These are phyloP conservation scores for Boletus sp. DNA, from an alignment of 768 basidiomycete genomes.

Conservation along the genomic window DNA sequence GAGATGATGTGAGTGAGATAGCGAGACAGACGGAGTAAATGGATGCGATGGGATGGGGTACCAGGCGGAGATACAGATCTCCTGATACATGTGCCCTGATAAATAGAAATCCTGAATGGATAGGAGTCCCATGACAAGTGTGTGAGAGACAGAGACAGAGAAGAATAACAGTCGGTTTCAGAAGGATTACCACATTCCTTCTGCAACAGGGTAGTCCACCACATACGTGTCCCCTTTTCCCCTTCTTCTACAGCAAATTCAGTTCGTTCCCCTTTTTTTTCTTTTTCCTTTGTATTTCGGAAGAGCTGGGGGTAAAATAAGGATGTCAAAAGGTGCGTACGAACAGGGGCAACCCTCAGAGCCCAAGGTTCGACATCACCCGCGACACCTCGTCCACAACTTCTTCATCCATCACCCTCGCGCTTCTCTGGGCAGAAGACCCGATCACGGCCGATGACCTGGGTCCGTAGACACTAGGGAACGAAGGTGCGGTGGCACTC, in stretches of 20 bases:
- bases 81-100: constrained; percentile 32
- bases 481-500: constrained; percentile 73
- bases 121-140: constrained; percentile 28
- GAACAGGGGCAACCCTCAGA: constrained; percentile 36
- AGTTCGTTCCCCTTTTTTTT: constrained; percentile 1
- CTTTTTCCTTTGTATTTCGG: constrained; percentile 4
- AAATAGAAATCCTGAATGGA: constrained; percentile 35
- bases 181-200: constrained; percentile 19
- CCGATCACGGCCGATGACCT: constrained; percentile 49
- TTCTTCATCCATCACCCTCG: constrained; percentile 48
- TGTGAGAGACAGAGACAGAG: constrained; percentile 16
- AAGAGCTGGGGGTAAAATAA: constrained; percentile 9
- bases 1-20: constrained; percentile 28
- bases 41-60: constrained; percentile 27
- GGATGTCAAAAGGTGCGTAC: constrained; percentile 8
- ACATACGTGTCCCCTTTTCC: constrained; percentile 2
- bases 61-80: constrained; percentile 23
- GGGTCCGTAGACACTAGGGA: constrained; percentile 82
- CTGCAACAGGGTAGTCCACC: constrained; percentile 22
- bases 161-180: constrained; percentile 18
- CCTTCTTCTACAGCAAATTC: constrained; percentile 8
- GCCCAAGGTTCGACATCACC: constrained; percentile 73
- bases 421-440: constrained; percentile 42
- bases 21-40: constrained; percentile 14
- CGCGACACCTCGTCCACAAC: constrained; percentile 69